Percentiles rank a stretch among this genome's conserved stretches.
These are phyloP conservation scores for Sisymbrium altissimum DNA, from an alignment of 345 rosid genomes.

Conservation along the genomic window DNA sequence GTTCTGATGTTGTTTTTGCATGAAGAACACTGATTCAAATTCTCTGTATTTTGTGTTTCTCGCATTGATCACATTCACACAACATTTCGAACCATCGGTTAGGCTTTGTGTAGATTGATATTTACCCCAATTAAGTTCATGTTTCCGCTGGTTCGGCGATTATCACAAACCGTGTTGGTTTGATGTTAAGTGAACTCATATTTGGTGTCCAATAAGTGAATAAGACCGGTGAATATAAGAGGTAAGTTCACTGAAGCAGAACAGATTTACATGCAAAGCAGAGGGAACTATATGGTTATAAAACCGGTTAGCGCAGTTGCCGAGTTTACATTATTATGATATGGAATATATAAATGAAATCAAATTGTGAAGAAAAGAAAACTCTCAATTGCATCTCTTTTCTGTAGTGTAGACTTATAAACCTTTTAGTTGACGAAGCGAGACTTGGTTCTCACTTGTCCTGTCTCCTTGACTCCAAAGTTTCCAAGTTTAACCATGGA, in stretches of 20 bases:
- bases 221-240: not conserved
- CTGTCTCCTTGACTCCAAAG: constrained; percentile 52
- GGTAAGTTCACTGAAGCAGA: constrained; percentile 11
- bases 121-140: not conserved
- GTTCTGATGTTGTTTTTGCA: constrained; percentile 93
- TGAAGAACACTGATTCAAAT: constrained; percentile 27
- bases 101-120: not conserved
- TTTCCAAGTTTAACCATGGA: constrained; percentile 78
- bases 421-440: constrained; percentile 40
- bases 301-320: not conserved
- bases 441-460: constrained; percentile 68
- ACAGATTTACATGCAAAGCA: constrained; percentile 9
- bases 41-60: constrained; percentile 8
- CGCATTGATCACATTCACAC: not conserved
- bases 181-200: constrained; percentile 1
- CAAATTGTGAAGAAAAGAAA: constrained; percentile 15
- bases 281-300: not conserved
- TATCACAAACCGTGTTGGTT: not conserved
- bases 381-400: constrained; percentile 8
- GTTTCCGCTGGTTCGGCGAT: not conserved
- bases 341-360: not conserved
- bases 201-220: not conserved
- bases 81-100: not conserved
- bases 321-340: constrained; percentile 15
- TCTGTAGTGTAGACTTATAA: not conserved